phyloP scores from a whole-genome alignment of 352 stramenopile species.

The Pythium rishiriense region DNA sequence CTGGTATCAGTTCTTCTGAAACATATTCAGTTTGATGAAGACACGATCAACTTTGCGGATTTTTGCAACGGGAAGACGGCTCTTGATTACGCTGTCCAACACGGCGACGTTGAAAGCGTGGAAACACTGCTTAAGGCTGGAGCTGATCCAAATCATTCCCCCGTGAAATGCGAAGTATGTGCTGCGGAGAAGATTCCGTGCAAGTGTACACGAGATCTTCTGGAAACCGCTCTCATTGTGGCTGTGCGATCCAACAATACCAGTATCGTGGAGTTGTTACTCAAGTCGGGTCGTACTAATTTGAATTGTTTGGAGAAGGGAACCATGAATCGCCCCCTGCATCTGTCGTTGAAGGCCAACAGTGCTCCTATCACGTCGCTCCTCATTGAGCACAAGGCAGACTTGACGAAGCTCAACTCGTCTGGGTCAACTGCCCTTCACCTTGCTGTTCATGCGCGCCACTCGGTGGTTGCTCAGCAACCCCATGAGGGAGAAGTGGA shows the following conservation, averaged over 20 bases:
- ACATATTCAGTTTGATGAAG: constrained; percentile 35
- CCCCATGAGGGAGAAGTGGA: constrained; percentile 53
- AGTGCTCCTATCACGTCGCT: constrained; percentile 38
- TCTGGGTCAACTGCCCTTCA: constrained; percentile 45
- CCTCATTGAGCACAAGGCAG: constrained; percentile 49
- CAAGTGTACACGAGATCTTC: constrained; percentile 38
- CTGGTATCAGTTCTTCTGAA: constrained; percentile 54
- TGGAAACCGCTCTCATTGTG: constrained; percentile 49
- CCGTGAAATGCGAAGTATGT: constrained; percentile 45
- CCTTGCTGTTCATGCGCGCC: constrained; percentile 40
- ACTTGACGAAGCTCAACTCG: constrained; percentile 42
- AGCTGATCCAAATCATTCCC: constrained; percentile 56
- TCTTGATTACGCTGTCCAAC: constrained; percentile 55
- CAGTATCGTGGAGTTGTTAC: constrained; percentile 38
- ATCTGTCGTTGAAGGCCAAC: constrained; percentile 47
- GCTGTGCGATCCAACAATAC: constrained; percentile 38
- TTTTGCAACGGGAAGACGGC: constrained; percentile 55
- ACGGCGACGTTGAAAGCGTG: constrained; percentile 42
- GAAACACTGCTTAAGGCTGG: constrained; percentile 35
- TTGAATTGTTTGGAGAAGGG: constrained; percentile 44
- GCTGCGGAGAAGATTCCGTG: constrained; percentile 29
- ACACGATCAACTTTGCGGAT: constrained; percentile 47
- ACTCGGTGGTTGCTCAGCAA: constrained; percentile 51
- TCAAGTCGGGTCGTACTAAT: constrained; percentile 39
- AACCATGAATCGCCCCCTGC: constrained; percentile 45